Evolutionary conservation across 140 eudicot species (phyloP), one percentile per base, ranked within the genome.

Genomic region (Ambrosia hybrid): DNA sequence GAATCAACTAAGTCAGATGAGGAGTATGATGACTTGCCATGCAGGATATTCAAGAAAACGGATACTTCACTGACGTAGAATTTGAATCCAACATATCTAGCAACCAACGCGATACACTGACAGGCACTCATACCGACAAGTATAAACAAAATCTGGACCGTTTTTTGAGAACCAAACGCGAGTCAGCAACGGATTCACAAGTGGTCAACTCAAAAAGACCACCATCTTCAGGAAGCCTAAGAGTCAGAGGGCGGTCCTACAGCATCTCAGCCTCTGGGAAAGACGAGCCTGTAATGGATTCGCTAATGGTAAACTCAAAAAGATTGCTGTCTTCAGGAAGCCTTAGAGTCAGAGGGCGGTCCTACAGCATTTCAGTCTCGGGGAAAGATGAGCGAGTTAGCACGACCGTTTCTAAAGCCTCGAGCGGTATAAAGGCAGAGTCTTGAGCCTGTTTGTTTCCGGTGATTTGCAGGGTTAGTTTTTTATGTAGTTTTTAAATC

Each of bases 11-110:
- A 90, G 80, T 91, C 99, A 2, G 95, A 95, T 4, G 99, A 95
- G 79, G 99, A 95, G 84, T 95, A 88, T 51, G 96, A 91, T 36
- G 99, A 95, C 76, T 95, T 12, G 99, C 99, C 1, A 91, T 95
- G 95, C 81, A 83, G 51, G 99, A 91, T 81, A 74, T 73, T 64
- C 87, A 79, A 73, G 89, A 87, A 30, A 83, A 76, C 65, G 95
- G 95, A 45, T 88, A 91, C 76, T 58, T 73, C 65, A 80, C 95
- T 5, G 97, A 88, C 70, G 79, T 82, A n/a, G 92, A 90, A 7
- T 82, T 84, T 5, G 75, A 77, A 39, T 64, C 30, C 15, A 70
- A 70, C 58, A 76, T 14, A 52, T 49, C 71, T 52, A 36, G 67
- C 49, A 73, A 71, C 68, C 72, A 81, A n/a, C 78, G 67, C 56